Evolutionary conservation across 164 flowering plant species (phyloP).

Genomic region (Pachysandra terminalis): DNA sequence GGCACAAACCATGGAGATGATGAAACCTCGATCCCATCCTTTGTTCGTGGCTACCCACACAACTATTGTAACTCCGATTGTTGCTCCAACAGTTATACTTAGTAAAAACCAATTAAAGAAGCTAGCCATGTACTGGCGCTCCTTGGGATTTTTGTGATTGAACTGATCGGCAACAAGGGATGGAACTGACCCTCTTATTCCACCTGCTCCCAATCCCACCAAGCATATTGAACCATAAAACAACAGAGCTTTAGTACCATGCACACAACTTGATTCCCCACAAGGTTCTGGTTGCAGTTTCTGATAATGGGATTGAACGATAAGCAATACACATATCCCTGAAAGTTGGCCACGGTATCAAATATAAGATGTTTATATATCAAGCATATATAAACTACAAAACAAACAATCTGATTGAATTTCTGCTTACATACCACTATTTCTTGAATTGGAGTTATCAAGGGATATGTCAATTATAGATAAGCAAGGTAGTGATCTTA

Average conservation of each 20-base stretch:
- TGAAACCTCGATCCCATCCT: conserved; percentile 16
- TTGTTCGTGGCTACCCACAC: conserved; percentile 12
- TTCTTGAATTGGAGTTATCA: neutral
- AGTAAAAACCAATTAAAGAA: conserved; percentile 13
- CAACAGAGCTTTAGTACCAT: conserved; percentile 12
- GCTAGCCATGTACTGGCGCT: conserved; percentile 5
- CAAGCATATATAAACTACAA: too few relatives aligned
- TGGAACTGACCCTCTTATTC: conserved; percentile 16
- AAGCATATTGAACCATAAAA: conserved; percentile 9
- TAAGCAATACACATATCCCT: conserved; percentile 14
- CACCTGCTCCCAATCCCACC: conserved; percentile 16
- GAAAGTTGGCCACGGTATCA: neutral
- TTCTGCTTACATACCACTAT: too few relatives aligned
- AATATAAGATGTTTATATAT: neutral
- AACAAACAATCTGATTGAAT: too few relatives aligned
- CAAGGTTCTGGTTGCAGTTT: conserved; percentile 12
- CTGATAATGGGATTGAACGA: conserved; percentile 8
- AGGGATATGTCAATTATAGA: neutral
- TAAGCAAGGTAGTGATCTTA: neutral
- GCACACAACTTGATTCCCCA: conserved; percentile 3
- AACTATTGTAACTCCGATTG: conserved; percentile 14
- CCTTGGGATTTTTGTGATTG: conserved; percentile 8
- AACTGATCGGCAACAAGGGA: conserved; percentile 16
- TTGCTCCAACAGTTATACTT: conserved; percentile 9
- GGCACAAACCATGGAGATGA: conserved; percentile 7